These are phyloP conservation scores for Yarrowia osloensis DNA, from an alignment of 805 yeast genomes.

Conservation along the genomic window DNA sequence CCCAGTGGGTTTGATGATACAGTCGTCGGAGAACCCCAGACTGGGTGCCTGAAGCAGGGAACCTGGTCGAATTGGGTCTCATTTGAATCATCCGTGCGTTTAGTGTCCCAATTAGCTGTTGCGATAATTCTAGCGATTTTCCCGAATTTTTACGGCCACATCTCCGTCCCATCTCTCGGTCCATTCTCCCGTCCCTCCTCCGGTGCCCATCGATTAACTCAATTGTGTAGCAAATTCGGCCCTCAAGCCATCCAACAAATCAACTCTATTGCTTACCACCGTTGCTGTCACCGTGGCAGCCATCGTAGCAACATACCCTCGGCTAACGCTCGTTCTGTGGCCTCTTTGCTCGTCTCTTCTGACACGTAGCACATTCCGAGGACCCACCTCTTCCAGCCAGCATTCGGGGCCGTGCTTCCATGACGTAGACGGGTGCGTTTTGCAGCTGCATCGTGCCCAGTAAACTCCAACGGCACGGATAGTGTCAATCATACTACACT, in stretches of 20 bases:
- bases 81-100: no score
- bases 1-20: neutral
- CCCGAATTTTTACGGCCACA: neutral
- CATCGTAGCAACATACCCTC: neutral
- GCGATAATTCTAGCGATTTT: neutral
- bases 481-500: neutral
- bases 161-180: neutral
- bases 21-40: neutral
- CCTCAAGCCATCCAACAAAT: neutral
- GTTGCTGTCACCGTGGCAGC: neutral
- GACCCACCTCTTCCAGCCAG: neutral
- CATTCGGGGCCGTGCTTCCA: neutral
- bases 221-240: neutral
- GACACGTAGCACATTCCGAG: neutral
- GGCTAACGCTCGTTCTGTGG: no score
- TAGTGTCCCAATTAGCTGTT: no score
- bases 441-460: neutral
- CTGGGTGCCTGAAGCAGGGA: no score
- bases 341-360: neutral
- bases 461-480: constrained; percentile 23
- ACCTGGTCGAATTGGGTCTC: no score
- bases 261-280: neutral
- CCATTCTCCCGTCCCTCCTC: neutral
- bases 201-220: neutral
- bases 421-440: neutral